A percentile compares a stretch with the other conserved stretches of the same genome.
Conservation (phyloP, 768 basidiomycete species). For the Kondoa subrosea region DNA sequence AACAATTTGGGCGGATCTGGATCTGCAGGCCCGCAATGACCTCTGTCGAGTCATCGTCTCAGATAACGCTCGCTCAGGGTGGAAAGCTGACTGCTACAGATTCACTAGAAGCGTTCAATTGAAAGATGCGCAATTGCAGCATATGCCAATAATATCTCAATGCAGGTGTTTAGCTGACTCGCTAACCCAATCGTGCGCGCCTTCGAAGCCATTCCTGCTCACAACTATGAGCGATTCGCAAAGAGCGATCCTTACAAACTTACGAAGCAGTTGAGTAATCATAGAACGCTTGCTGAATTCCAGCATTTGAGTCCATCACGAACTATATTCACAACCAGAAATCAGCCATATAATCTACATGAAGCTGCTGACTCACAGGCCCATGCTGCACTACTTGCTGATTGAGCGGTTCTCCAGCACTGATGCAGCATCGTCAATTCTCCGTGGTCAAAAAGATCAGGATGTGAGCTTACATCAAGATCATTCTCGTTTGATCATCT, state of each 20-base stretch:
- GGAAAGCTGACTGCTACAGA: too few species aligned
- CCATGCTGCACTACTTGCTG: conserved; percentile 59
- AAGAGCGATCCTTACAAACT: too few species aligned
- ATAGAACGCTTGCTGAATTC: conserved; percentile 60
- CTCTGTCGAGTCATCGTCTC: too few species aligned
- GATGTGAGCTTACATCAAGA: conserved; percentile 41
- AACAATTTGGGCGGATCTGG: too few species aligned
- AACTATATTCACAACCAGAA: too few species aligned
- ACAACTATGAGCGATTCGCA: too few species aligned
- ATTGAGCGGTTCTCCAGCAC: conserved; percentile 65
- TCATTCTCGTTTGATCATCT: conserved; percentile 51
- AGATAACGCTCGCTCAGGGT: too few species aligned
- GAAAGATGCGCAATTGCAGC: too few species aligned
- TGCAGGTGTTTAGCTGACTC: conserved; percentile 41
- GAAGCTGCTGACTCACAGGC: conserved; percentile 10
- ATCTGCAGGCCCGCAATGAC: too few species aligned
- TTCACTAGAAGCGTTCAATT: too few species aligned
- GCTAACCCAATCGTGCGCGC: conserved; percentile 66
- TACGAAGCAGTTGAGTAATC: conserved; percentile 41
- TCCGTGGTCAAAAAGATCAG: background rate
- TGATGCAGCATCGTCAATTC: background rate
- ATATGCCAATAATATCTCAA: too few species aligned
- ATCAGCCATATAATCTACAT: conserved; percentile 23
- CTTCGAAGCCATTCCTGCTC: conserved; percentile 92
- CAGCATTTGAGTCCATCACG: conserved; percentile 64